These are phyloP conservation scores for Podosphaera xanthii DNA, from an alignment of 2,329 filamentous ascomycete genomes.

Conservation along the genomic window DNA sequence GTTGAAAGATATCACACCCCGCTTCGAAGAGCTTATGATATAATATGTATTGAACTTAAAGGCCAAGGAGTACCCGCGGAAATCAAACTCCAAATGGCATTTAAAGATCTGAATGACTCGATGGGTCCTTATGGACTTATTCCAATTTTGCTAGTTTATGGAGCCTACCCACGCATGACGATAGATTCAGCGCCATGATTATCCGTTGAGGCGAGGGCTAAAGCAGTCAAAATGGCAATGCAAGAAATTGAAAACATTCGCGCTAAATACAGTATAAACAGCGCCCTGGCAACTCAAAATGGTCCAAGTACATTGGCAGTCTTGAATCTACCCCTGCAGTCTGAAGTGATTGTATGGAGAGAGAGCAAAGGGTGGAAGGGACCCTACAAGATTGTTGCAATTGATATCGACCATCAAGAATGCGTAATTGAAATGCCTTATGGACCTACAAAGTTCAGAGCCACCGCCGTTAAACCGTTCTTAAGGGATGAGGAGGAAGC, in stretches of 20 bases:
- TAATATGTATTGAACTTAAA: background rate
- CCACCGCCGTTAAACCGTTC: background rate
- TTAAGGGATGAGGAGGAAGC: background rate
- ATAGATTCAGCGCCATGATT: background rate
- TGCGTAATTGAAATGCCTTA: background rate
- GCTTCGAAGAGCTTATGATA: background rate
- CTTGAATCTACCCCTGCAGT: slow-evolving; percentile 2
- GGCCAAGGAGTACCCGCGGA: background rate
- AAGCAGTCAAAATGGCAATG: slow-evolving; percentile 3
- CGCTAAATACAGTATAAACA: background rate
- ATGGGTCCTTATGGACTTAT: slow-evolving; percentile 1
- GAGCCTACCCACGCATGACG: background rate
- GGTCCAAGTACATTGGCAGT: background rate
- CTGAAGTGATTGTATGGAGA: slow-evolving; percentile 2
- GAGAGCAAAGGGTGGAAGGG: slow-evolving; percentile 1
- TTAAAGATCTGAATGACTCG: slow-evolving; percentile 1
- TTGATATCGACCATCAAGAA: background rate
- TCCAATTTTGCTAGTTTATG: background rate
- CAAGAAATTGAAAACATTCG: slow-evolving; percentile 1
- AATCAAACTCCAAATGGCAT: background rate
- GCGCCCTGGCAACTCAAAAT: slow-evolving; percentile 1
- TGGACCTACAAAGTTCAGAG: background rate
- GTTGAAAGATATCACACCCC: slow-evolving; percentile 1
- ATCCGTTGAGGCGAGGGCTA: background rate
- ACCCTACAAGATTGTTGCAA: background rate